phyloP scores from a whole-genome alignment of 1,284 basidiomycete species.

The Apiotrichum porosum region DNA sequence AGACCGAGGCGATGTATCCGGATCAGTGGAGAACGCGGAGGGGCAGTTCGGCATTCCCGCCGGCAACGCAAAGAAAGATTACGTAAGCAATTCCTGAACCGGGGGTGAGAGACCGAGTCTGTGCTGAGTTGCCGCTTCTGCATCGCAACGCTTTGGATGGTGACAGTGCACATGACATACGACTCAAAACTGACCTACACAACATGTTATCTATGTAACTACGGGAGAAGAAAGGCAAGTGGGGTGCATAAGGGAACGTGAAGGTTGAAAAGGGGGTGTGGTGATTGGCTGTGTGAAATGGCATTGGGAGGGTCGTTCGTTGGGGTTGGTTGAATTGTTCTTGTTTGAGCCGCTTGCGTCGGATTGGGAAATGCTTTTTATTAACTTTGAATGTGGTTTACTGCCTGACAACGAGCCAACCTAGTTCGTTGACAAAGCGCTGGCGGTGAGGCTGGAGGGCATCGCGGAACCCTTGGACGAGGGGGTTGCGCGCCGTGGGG shows the following conservation, averaged over 20 bases:
- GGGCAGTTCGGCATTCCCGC: no score
- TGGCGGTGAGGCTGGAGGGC: conserved; percentile 30
- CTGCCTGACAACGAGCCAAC: conserved; percentile 27
- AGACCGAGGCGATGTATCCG: no score
- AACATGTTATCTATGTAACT: background rate
- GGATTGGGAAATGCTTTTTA: no score
- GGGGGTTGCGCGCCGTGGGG: conserved; percentile 3
- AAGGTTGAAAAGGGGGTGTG: background rate
- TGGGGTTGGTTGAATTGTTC: no score
- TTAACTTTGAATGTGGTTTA: background rate
- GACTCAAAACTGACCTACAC: no score
- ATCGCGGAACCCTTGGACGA: conserved; percentile 28
- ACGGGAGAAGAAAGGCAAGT: background rate
- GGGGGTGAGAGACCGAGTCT: no score
- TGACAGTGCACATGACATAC: no score
- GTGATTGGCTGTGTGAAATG: background rate
- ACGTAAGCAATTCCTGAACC: no score
- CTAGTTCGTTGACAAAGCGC: conserved; percentile 31
- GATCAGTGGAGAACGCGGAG: no score
- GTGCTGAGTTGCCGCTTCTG: no score
- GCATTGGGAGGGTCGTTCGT: background rate
- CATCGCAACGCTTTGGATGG: no score
- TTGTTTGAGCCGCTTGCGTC: no score
- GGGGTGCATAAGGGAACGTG: background rate
- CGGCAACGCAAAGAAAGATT: background rate